Evolutionary conservation across 345 rosid genomes (phyloP).

Genomic region (Gossypium sturtianum): DNA sequence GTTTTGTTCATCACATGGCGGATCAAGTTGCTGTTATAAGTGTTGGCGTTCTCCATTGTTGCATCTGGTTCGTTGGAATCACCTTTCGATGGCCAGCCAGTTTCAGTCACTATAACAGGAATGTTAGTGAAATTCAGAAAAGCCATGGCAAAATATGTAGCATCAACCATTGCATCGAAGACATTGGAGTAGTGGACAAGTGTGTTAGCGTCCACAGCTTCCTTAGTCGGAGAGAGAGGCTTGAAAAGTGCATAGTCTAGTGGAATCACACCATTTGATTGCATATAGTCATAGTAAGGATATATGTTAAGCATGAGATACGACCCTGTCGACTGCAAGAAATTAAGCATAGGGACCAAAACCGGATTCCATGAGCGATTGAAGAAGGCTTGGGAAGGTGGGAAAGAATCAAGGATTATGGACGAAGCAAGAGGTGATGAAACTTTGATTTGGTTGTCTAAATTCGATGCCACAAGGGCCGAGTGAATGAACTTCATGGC

Average conservation of each 20-base stretch:
- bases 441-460: constrained; percentile 59
- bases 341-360: constrained; percentile 58
- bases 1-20: constrained; percentile 58
- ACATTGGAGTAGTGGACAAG: constrained; percentile 70
- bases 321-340: constrained; percentile 52
- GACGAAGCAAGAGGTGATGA: constrained; percentile 61
- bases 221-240: constrained; percentile 61
- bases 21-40: constrained; percentile 67
- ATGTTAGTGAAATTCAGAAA: constrained; percentile 55
- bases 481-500: constrained; percentile 55
- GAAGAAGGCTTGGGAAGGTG: constrained; percentile 77
- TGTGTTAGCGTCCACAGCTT: constrained; percentile 67
- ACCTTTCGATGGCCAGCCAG: constrained; percentile 82
- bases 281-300: constrained; percentile 68
- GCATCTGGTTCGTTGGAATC: constrained; percentile 62
- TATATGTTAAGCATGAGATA: constrained; percentile 56
- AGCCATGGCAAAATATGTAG: constrained; percentile 67
- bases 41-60: constrained; percentile 56
- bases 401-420: constrained; percentile 62
- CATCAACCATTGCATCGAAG: constrained; percentile 61
- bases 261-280: constrained; percentile 54
- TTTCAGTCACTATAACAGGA: constrained; percentile 55
- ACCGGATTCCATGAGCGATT: constrained; percentile 54
- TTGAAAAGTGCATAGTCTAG: constrained; percentile 65
- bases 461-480: constrained; percentile 65